Base-by-base conservation (phyloP, 192 early-diverging fungal genomes). In the Coemansia erecta region DNA sequence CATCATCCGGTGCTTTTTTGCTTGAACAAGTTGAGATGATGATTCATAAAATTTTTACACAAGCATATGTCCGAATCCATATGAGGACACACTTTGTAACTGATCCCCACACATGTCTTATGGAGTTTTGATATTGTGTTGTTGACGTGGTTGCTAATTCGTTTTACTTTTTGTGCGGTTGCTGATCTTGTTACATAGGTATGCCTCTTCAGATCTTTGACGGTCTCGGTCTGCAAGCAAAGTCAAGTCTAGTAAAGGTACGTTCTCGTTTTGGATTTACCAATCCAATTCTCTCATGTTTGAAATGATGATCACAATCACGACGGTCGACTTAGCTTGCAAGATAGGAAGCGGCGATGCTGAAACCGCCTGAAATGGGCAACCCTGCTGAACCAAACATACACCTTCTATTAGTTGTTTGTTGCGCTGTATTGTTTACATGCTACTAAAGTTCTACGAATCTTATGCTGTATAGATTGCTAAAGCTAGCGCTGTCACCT, bases 11-110 rank as follows among this genome's bases (percentile, higher is more conserved):
- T 21, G 55, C 21, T 44, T 24, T 14, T 44, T 58, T 19, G 17
- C 22, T 53, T 40, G n/a, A 37, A 19, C 58, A 42, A 21, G 48
- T 9, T 15, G 26, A 56, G 74, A 60, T 60, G 63, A 66, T 68
- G 70, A 70, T 68, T 64, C 50, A 42, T 63, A 41, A 31, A 54
- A 60, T 54, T 48, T 53, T 40, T 58, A 71, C 68, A 70, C 69
- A 77, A 77, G 74, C 74, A 77, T 77, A 77, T 77, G 74, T 77
- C 74, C 65, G 74, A 77, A 77, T 18, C 45, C 24, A 43, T 21
- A 46, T 77, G 74, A 66, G 64, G 68, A 71, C 50, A 63, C 33
- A 17, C 48, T 64, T 70, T 57, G 54, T 55, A 52, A 51, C 74
- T 77, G 74, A 77, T 55, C 61, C 31, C 19, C n/a, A 44, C 18